Evolutionary conservation across 2,329 filamentous ascomycete genomes (phyloP).

Genomic region (Helicocarpus griseus): DNA sequence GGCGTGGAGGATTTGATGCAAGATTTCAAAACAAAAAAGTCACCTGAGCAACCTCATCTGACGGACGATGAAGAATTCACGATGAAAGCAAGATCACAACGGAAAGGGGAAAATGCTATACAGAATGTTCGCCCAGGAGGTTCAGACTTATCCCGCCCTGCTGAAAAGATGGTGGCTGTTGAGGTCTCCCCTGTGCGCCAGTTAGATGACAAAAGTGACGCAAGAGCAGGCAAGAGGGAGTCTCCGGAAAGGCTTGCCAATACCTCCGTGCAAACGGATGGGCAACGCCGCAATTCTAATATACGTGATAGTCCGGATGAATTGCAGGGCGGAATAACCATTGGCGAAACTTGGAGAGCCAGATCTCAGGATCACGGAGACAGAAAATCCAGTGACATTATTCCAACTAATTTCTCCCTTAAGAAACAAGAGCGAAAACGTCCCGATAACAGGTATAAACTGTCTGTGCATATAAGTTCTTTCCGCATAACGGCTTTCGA

Average conservation of each 20-base stretch:
- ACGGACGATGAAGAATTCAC: conserved; percentile 1
- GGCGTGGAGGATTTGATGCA: not conserved
- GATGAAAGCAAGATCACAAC: not conserved
- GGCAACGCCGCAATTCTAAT: not conserved
- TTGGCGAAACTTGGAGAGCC: conserved; percentile 10
- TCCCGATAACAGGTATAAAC: not conserved
- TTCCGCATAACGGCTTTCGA: not conserved
- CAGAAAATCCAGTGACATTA: conserved; percentile 26
- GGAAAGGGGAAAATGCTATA: not conserved
- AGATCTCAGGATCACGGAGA: conserved; percentile 7
- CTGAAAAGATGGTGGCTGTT: not conserved
- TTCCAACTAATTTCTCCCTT: conserved; percentile 18
- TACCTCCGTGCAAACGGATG: conserved; percentile 3
- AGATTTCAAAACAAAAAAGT: not conserved
- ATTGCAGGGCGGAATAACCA: conserved; percentile 29
- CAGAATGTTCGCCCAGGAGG: not conserved
- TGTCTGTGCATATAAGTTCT: not conserved
- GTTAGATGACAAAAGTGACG: not conserved
- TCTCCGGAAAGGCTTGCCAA: not conserved
- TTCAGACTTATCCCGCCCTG: not conserved
- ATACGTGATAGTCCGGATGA: conserved; percentile 30
- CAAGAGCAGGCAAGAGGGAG: not conserved
- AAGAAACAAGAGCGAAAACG: not conserved
- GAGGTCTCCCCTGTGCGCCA: not conserved
- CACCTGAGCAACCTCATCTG: not conserved